Evolutionary conservation across 208 protist genomes (phyloP).

Genomic region (Trypanosoma mega): DNA sequence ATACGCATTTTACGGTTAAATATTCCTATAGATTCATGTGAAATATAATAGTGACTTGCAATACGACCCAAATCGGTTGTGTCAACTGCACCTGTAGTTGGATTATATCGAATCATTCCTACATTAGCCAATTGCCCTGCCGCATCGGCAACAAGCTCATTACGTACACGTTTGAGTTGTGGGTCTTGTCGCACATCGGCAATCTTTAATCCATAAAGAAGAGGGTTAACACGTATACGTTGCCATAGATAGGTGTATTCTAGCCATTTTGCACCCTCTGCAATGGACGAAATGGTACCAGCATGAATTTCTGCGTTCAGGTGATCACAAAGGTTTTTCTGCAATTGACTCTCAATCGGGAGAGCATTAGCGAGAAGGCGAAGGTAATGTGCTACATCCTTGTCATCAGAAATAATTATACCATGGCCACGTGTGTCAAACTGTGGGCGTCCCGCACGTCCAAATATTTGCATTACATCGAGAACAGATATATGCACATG

Average conservation of each 20-base stretch:
- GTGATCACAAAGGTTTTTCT: slow-evolving; percentile 94
- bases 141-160: slow-evolving; percentile 95
- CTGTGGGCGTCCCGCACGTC: slow-evolving; percentile 98
- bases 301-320: slow-evolving; percentile 98
- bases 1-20: slow-evolving; percentile 93
- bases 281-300: slow-evolving; percentile 96
- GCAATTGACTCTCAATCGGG: slow-evolving; percentile 97
- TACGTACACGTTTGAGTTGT: slow-evolving; percentile 81
- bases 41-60: slow-evolving; percentile 98
- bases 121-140: slow-evolving; percentile 93
- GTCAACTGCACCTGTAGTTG: slow-evolving; percentile 94
- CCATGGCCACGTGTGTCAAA: slow-evolving; percentile 97
- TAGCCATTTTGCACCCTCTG: slow-evolving; percentile 95
- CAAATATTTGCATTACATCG: slow-evolving; percentile 99
- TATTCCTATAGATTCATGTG: slow-evolving; percentile 93
- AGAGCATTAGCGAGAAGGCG: slow-evolving; percentile 92
- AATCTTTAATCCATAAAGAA: slow-evolving; percentile 95
- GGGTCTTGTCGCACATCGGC: slow-evolving; percentile 92
- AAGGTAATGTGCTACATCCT: slow-evolving; percentile 96
- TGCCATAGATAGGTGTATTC: slow-evolving; percentile 98
- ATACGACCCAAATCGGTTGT: slow-evolving; percentile 95
- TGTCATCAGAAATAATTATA: slow-evolving; percentile 97
- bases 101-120: slow-evolving; percentile 97
- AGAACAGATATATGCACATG: slow-evolving; percentile 97
- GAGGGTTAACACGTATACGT: slow-evolving; percentile 95